Conservation (phyloP, 306 rosid genomes). For the Quercus berberidifolia region DNA sequence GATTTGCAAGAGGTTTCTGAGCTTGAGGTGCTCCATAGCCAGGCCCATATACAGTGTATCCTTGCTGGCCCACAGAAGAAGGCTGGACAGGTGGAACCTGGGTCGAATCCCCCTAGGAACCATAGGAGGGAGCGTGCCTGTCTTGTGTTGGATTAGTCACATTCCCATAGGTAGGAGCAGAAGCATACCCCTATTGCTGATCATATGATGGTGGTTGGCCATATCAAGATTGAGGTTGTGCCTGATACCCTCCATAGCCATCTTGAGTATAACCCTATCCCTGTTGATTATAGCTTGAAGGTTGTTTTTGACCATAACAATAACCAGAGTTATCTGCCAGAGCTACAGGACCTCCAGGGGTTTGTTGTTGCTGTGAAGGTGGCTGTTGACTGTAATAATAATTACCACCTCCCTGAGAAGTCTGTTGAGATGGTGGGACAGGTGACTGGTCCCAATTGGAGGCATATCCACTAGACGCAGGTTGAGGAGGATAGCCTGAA, state of each 20-base stretch:
- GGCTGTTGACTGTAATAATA: slow-evolving; percentile 78
- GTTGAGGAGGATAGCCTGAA: slow-evolving; percentile 72
- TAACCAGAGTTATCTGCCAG: slow-evolving; percentile 25
- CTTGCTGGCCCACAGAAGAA: slow-evolving; percentile 53
- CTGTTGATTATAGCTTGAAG: no score
- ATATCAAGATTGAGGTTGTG: slow-evolving; percentile 77
- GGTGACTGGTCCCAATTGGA: slow-evolving; percentile 85
- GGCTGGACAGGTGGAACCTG: slow-evolving; percentile 65
- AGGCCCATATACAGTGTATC: slow-evolving; percentile 65
- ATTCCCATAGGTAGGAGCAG: slow-evolving; percentile 58
- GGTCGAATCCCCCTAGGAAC: slow-evolving; percentile 70
- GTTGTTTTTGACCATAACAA: no score
- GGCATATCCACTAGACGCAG: slow-evolving; percentile 66
- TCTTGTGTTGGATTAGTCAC: slow-evolving; percentile 67
- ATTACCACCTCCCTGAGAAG: slow-evolving; percentile 66
- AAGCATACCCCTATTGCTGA: slow-evolving; percentile 78
- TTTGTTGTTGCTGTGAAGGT: slow-evolving; percentile 58
- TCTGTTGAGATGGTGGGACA: slow-evolving; percentile 62
- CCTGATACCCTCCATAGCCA: slow-evolving; percentile 69
- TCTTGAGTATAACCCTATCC: slow-evolving; percentile 35
- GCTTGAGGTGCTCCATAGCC: slow-evolving; percentile 72
- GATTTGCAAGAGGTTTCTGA: slow-evolving; percentile 70
- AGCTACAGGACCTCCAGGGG: slow-evolving; percentile 58
- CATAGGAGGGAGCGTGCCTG: slow-evolving; percentile 53
- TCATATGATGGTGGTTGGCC: slow-evolving; percentile 82